A percentile compares a stretch with the other conserved stretches of the same genome.
phyloP scores from a whole-genome alignment of 768 basidiomycete species.

The Suillus bovinus region DNA sequence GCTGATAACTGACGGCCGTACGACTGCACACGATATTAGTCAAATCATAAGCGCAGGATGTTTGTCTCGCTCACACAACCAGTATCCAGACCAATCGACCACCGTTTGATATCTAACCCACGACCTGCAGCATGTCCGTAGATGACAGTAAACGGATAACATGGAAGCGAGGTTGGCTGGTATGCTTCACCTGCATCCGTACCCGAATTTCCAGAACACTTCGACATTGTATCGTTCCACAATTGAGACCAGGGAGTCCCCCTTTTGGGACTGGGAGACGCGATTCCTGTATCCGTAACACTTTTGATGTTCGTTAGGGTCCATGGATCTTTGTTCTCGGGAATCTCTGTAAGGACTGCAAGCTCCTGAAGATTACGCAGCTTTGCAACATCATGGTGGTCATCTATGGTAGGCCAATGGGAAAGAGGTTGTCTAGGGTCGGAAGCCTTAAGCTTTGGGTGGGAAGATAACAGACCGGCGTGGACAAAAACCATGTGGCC shows the following conservation, averaged over 20 bases:
- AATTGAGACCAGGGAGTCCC: slow-evolving; percentile 77
- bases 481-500: slow-evolving; percentile 81
- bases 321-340: slow-evolving; percentile 81
- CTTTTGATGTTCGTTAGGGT: slow-evolving; percentile 48
- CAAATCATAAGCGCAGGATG: slow-evolving; percentile 9
- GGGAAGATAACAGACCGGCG: slow-evolving; percentile 75
- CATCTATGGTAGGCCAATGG: slow-evolving; percentile 45
- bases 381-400: slow-evolving; percentile 17
- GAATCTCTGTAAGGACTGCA: slow-evolving; percentile 62
- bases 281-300: slow-evolving; percentile 41
- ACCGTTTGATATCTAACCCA: slow-evolving; percentile 79
- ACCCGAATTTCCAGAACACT: slow-evolving; percentile 58
- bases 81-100: slow-evolving; percentile 84
- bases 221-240: slow-evolving; percentile 69
- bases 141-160: slow-evolving; percentile 71
- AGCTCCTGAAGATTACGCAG: slow-evolving; percentile 66
- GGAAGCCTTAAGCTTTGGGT: slow-evolving; percentile 56
- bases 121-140: slow-evolving; percentile 86
- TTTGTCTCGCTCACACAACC: slow-evolving; percentile 65
- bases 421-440: slow-evolving; percentile 72
- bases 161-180: slow-evolving; percentile 44
- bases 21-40: slow-evolving; percentile 34
- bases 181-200: slow-evolving; percentile 30
- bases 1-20: slow-evolving; percentile 67
- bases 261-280: slow-evolving; percentile 29